Base-by-base conservation (phyloP, 2,329 filamentous ascomycete species). In the Exophiala calicioides region DNA sequence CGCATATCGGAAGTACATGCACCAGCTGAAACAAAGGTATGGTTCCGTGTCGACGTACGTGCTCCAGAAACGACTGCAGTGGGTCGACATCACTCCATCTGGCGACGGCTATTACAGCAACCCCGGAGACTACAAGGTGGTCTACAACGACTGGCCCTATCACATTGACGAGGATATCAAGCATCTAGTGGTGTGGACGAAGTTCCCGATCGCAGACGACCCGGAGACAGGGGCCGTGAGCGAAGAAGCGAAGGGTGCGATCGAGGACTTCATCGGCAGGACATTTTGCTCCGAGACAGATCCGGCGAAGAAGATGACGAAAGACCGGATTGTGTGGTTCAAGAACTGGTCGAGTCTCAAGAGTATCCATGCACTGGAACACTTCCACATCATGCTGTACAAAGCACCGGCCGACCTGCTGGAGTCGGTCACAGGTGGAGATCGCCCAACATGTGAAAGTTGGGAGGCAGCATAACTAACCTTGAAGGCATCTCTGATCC, bases 81-180 rank as follows among this genome's bases (percentile, higher is more conserved):
- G 91, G 91, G 64, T 68, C 58, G 64, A 67, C 46, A 60, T 77
- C 43, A 62, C 60, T 35, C 66, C 71, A 3, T 64, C 59, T 41
- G 69, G 66, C 36, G 40, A 51, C 4, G 48, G 50, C 13, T 69
- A 70, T 5, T 78, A 78, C 53, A 68, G 68, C 21, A 64, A 70
- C 47, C 57, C 68, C 30, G 68, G 64, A 32, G 59, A 64, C 35
- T 60, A 84, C 59, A 89, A 82, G 65, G 83, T 95, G 36, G 67
- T 95, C 30, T 81, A 79, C 68, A 97, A 97, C 63, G 90, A 97
- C 74, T 96, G 90, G 88, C 91, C 91, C 0, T 97, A 96, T 62
- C 90, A 88, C 0, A 75, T 96, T 42, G 88, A 93, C 59, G 63
- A 73, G 35, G 76, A 79, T 40, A 90, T 95, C 55, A 79, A 88